Evolutionary conservation across 768 basidiomycete genomes (phyloP), one percentile per base, ranked within the genome.

Genomic region (Hemileccinum rubropunctum): DNA sequence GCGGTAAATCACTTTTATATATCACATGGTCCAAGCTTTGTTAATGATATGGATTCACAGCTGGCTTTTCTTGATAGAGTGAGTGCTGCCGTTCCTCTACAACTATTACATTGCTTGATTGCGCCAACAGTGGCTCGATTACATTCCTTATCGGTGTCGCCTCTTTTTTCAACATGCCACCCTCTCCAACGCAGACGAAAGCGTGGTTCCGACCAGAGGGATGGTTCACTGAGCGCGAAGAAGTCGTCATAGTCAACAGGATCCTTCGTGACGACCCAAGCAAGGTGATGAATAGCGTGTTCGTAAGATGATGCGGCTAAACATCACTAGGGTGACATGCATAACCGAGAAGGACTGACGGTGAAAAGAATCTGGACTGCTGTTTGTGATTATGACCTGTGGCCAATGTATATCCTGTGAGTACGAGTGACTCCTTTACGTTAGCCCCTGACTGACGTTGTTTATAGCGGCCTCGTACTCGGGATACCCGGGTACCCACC

Each of bases 151-250:
- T 86, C 40, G 82, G 83, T 1, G 38, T 81, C 12, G 63, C 69
- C 2, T 74, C 79, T 1, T 83, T 80, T 65, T 81, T 82, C 68
- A 73, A 65, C 47, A 78, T 83, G 75, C 83, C 83, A 4, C 73
- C 80, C 30, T 79, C 78, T 4, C 82, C 82, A 2, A 83, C 80
- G 2, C 80, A 82, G 56, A 81, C 82, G 1, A 79, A 74, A 50
- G 61, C 72, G 0, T 77, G 80, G 76, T 82, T 78, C 69, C 62
- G 82, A 41, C 79, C 77, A 0, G 76, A 79, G 32, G 80, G 82
- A 0, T 85, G 82, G 83, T 84, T 83, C 59, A 80, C 76, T 0
- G 80, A 81, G 39, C 68, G 78, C n/a, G 80, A 85, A 53, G 83
- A 84, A 57, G 65, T 71, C 1, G 85, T 86, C 44, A 73, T 82